phyloP scores from a whole-genome alignment of 2,329 filamentous ascomycete genomes.

The Zymoseptoria tritici region DNA sequence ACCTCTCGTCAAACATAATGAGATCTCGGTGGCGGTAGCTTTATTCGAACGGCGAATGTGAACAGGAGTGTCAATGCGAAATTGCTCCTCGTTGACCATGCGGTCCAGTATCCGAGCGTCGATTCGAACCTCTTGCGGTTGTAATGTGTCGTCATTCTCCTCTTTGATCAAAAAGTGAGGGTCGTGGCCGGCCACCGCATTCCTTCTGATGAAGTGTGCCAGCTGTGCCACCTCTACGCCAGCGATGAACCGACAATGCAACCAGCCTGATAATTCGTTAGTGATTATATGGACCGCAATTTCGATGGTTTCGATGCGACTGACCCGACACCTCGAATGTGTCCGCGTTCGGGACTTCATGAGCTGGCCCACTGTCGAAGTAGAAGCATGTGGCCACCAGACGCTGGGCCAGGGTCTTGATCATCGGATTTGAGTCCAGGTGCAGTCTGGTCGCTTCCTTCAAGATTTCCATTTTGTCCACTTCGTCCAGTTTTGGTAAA shows the following conservation, averaged over 20 bases:
- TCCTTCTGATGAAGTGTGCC: slow-evolving; percentile 6
- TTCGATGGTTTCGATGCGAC: no score
- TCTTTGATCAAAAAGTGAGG: slow-evolving; percentile 8
- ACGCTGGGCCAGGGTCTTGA: slow-evolving; percentile 9
- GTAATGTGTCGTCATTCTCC: slow-evolving; percentile 4
- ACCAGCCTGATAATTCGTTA: slow-evolving; percentile 5
- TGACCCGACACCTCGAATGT: no score
- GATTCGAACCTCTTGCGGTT: background rate
- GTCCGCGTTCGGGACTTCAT: no score
- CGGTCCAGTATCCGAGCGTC: background rate
- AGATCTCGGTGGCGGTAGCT: background rate
- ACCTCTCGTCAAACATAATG: background rate
- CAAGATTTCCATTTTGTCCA: slow-evolving; percentile 3
- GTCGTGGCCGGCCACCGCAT: background rate
- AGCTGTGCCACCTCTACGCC: slow-evolving; percentile 7
- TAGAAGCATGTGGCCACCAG: slow-evolving; percentile 20
- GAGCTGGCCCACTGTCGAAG: slow-evolving; percentile 8
- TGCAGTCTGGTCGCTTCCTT: slow-evolving; percentile 2
- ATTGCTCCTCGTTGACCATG: background rate
- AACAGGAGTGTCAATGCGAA: background rate
- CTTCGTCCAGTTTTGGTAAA: slow-evolving; percentile 7
- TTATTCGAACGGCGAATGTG: background rate
- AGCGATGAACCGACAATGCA: slow-evolving; percentile 12
- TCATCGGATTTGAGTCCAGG: slow-evolving; percentile 11
- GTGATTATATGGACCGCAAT: no score